These are phyloP conservation scores for Trichomonas tenax DNA, from an alignment of 208 protist species.

Conservation along the genomic window DNA sequence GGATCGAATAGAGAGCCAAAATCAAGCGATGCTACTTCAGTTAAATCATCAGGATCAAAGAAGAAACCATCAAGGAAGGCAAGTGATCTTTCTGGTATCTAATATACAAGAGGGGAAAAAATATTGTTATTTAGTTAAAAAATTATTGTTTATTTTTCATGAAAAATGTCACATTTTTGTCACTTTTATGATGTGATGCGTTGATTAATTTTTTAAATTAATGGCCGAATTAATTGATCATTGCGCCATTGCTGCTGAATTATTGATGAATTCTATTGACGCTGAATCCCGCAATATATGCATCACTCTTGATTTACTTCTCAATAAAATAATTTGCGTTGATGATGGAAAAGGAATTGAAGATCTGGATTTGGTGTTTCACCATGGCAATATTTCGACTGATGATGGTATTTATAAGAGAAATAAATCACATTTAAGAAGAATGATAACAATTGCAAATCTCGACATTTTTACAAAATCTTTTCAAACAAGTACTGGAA, in stretches of 20 bases:
- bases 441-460: background rate
- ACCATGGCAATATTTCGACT: background rate
- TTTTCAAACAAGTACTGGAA: background rate
- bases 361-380: background rate
- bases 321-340: background rate
- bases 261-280: background rate
- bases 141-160: no score
- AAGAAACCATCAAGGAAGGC: no score
- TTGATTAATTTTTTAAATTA: no score
- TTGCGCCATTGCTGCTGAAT: background rate
- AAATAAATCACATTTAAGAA: background rate
- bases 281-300: background rate
- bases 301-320: background rate
- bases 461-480: background rate
- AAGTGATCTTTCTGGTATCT: no score
- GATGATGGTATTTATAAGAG: background rate
- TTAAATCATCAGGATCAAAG: no score
- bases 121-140: no score
- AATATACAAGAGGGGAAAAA: no score
- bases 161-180: no score
- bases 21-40: no score
- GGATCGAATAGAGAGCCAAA: no score
- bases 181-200: no score
- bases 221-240: background rate
- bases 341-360: background rate